Conservation (phyloP, 441 rosid genomes). For the Flueggea neowawraea region DNA sequence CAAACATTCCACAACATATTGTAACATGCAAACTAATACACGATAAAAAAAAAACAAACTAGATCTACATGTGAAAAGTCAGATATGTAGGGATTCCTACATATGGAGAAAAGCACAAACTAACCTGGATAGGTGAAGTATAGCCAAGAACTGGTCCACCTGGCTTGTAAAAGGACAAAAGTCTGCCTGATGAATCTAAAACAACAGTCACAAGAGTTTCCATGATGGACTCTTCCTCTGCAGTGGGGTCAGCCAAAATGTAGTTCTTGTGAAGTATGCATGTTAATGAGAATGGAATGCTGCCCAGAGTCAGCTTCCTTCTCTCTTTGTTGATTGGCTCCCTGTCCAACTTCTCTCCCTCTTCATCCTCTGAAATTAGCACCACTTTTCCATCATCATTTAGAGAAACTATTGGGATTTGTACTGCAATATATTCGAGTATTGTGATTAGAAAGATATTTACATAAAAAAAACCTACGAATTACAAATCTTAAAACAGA, state of each 20-base stretch:
- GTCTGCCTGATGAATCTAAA: slow-evolving; percentile 69
- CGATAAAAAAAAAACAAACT: no score
- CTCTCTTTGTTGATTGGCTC: slow-evolving; percentile 69
- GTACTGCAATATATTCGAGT: slow-evolving; percentile 45
- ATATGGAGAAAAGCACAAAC: slow-evolving; percentile 7
- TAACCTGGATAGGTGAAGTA: slow-evolving; percentile 69
- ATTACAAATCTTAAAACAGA: background rate
- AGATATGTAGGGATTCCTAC: background rate
- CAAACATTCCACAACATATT: no score
- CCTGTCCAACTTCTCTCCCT: slow-evolving; percentile 36
- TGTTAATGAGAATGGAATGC: slow-evolving; percentile 77
- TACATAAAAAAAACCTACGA: background rate
- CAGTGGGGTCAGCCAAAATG: slow-evolving; percentile 82
- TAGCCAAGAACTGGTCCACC: slow-evolving; percentile 79
- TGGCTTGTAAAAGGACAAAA: slow-evolving; percentile 80
- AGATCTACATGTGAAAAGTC: no score
- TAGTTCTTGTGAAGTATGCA: slow-evolving; percentile 79
- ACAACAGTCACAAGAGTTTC: slow-evolving; percentile 73
- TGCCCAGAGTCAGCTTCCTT: slow-evolving; percentile 64
- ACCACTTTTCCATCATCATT: slow-evolving; percentile 80
- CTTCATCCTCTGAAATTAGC: slow-evolving; percentile 39
- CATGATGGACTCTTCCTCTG: slow-evolving; percentile 90
- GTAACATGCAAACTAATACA: no score
- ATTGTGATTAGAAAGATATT: slow-evolving; percentile 6
- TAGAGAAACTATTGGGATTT: slow-evolving; percentile 79